Percentiles rank a stretch among this genome's conserved stretches.
phyloP scores from a whole-genome alignment of 2,329 filamentous ascomycete genomes.

The Setomelanomma holmii region DNA sequence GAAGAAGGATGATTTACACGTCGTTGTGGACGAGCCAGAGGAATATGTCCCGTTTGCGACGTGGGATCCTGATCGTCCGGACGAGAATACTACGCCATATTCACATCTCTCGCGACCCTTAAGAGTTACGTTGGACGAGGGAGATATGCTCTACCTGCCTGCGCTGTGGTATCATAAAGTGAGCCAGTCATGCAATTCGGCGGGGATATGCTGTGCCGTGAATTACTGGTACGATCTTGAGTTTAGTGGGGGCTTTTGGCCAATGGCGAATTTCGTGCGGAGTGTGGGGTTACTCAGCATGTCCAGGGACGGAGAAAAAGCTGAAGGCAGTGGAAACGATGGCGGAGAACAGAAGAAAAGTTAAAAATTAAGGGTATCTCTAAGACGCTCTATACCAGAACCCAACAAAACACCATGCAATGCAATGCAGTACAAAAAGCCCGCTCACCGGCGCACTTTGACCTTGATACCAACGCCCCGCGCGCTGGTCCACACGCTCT shows the following conservation, averaged over 20 bases:
- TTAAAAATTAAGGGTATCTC: slow-evolving; percentile 37
- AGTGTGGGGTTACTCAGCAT: slow-evolving; percentile 34
- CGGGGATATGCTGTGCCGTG: slow-evolving; percentile 77
- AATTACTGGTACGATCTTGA: slow-evolving; percentile 92
- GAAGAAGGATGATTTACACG: slow-evolving; percentile 29
- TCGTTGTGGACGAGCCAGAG: slow-evolving; percentile 40
- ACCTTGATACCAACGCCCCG: slow-evolving; percentile 53
- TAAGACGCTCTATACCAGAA: slow-evolving; percentile 10
- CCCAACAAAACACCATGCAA: slow-evolving; percentile 20
- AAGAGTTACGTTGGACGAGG: slow-evolving; percentile 71
- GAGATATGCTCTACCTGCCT: slow-evolving; percentile 83
- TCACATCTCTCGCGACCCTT: slow-evolving; percentile 67
- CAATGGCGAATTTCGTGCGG: slow-evolving; percentile 62
- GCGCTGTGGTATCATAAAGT: slow-evolving; percentile 87
- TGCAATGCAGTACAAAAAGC: slow-evolving; percentile 7
- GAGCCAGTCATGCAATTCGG: slow-evolving; percentile 70
- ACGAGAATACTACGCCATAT: slow-evolving; percentile 58
- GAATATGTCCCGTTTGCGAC: slow-evolving; percentile 70
- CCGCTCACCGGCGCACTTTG: slow-evolving; percentile 27
- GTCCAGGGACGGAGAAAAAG: background rate
- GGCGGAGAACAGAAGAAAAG: background rate
- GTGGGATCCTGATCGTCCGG: slow-evolving; percentile 74
- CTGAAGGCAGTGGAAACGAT: too few species aligned
- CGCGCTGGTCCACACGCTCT: slow-evolving; percentile 79
- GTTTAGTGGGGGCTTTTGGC: slow-evolving; percentile 73